Conservation (phyloP, 2,329 filamentous ascomycete species). For the Aspergillus phoenicis region DNA sequence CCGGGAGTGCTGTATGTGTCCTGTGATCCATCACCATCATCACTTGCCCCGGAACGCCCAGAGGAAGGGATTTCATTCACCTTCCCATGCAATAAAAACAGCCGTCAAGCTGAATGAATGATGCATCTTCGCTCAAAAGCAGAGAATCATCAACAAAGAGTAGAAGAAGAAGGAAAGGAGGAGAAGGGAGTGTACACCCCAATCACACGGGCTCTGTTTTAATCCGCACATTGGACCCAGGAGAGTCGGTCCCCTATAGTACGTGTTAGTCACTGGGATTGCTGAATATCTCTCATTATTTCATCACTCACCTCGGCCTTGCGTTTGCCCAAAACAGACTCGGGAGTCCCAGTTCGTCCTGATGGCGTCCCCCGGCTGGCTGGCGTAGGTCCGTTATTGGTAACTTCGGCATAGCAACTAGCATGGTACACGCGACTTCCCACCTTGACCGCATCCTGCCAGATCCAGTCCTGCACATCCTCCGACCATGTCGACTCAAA, state of each 20-base stretch:
- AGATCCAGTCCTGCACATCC: constrained; percentile 94
- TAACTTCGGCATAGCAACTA: constrained; percentile 83
- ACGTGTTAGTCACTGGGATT: constrained; percentile 8
- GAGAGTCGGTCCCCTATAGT: constrained; percentile 37
- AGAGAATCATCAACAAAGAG: constrained; percentile 7
- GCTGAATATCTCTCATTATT: neutral
- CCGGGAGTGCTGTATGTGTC: neutral
- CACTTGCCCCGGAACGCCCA: constrained; percentile 1
- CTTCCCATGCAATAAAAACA: constrained; percentile 14
- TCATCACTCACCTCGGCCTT: constrained; percentile 65
- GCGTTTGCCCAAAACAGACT: constrained; percentile 70
- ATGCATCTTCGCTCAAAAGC: constrained; percentile 7
- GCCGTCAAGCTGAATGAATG: constrained; percentile 23
- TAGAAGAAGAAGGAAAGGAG: constrained; percentile 3
- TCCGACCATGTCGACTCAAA: constrained; percentile 93
- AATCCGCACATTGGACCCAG: constrained; percentile 38
- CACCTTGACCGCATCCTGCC: constrained; percentile 82
- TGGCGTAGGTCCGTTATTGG: constrained; percentile 59
- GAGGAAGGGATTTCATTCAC: neutral
- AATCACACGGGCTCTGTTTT: constrained; percentile 42
- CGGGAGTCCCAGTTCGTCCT: constrained; percentile 57
- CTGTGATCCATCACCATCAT: constrained; percentile 4
- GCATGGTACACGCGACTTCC: constrained; percentile 83
- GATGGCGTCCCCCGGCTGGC: constrained; percentile 35
- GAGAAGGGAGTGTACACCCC: constrained; percentile 10